Percentiles rank a stretch among this genome's conserved stretches.
Conservation (phyloP, 2,329 filamentous ascomycete species). For the Tolypocladium tundrense region DNA sequence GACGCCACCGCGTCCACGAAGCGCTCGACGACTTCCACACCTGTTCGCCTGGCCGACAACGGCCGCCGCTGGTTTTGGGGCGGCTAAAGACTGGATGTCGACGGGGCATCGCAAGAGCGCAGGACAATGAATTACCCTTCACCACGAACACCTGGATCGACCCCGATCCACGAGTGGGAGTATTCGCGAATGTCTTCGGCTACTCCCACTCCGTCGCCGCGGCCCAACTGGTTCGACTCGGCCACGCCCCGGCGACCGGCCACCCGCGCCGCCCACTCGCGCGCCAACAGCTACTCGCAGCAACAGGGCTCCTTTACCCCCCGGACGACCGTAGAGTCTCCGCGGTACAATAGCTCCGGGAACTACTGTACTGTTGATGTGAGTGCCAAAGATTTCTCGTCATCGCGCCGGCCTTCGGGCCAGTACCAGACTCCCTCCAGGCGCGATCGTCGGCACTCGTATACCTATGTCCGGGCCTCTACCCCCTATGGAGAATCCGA, state of each 20-base stretch:
- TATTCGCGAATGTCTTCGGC: slow-evolving; percentile 43
- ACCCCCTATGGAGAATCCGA: slow-evolving; percentile 52
- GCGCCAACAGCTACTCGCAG: slow-evolving; percentile 28
- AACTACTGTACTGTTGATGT: slow-evolving; percentile 57
- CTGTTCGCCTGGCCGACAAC: not conserved
- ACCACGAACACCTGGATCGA: slow-evolving; percentile 32
- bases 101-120: slow-evolving; percentile 21
- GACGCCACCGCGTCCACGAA: not conserved
- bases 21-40: not conserved
- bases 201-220: slow-evolving; percentile 47
- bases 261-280: slow-evolving; percentile 34
- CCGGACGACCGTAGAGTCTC: slow-evolving; percentile 42
- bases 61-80: not conserved
- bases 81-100: slow-evolving; percentile 14
- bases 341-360: slow-evolving; percentile 52
- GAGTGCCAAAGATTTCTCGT: slow-evolving; percentile 46
- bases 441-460: slow-evolving; percentile 46
- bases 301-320: slow-evolving; percentile 26
- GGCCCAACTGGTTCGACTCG: slow-evolving; percentile 38
- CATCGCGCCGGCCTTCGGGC: slow-evolving; percentile 28
- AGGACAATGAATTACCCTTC: slow-evolving; percentile 29
- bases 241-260: slow-evolving; percentile 42
- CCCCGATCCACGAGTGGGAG: slow-evolving; percentile 40
- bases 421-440: slow-evolving; percentile 22
- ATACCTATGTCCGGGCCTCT: slow-evolving; percentile 49